These are phyloP conservation scores for Termitomyces sp. DNA, from an alignment of 768 basidiomycete genomes.

Conservation along the genomic window DNA sequence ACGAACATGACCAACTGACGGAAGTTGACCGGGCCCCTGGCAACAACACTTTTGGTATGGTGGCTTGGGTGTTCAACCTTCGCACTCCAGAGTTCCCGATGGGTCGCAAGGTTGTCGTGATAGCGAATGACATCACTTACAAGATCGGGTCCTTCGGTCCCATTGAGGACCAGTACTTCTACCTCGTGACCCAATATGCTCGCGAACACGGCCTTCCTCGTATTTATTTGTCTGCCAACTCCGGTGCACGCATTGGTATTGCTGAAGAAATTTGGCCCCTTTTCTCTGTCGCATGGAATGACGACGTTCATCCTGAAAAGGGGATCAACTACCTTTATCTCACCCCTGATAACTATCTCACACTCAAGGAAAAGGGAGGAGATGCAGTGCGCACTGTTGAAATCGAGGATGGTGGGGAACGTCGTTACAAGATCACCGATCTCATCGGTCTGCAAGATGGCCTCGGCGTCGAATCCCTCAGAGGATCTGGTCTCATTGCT, in stretches of 20 bases:
- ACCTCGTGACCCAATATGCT: slow-evolving; percentile 89
- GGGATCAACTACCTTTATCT: slow-evolving; percentile 96
- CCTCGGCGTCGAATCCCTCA: slow-evolving; percentile 92
- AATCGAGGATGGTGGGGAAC: slow-evolving; percentile 81
- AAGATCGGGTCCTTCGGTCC: slow-evolving; percentile 99
- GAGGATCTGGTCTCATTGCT: slow-evolving; percentile 95
- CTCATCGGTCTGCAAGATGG: slow-evolving; percentile 98
- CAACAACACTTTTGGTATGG: slow-evolving; percentile 95
- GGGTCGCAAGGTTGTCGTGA: slow-evolving; percentile 82
- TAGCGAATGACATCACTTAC: slow-evolving; percentile 98
- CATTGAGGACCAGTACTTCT: slow-evolving; percentile 94
- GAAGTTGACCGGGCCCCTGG: slow-evolving; percentile 93
- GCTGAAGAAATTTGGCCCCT: slow-evolving; percentile 87
- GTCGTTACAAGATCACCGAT: slow-evolving; percentile 90
- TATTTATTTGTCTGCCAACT: slow-evolving; percentile 98
- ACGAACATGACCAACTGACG: slow-evolving; percentile 85
- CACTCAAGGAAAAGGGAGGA: slow-evolving; percentile 80
- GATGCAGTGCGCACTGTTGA: slow-evolving; percentile 77
- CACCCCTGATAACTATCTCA: slow-evolving; percentile 85
- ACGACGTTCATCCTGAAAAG: slow-evolving; percentile 79
- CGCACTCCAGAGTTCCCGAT: slow-evolving; percentile 87
- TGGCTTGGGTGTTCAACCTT: slow-evolving; percentile 94
- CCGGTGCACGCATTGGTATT: slow-evolving; percentile 93
- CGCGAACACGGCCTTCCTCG: slow-evolving; percentile 85
- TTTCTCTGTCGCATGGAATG: slow-evolving; percentile 92